A percentile compares a stretch with the other conserved stretches of the same genome.
Conservation (phyloP, 495 filamentous ascomycete species). For the Pyrenula massariospora region DNA sequence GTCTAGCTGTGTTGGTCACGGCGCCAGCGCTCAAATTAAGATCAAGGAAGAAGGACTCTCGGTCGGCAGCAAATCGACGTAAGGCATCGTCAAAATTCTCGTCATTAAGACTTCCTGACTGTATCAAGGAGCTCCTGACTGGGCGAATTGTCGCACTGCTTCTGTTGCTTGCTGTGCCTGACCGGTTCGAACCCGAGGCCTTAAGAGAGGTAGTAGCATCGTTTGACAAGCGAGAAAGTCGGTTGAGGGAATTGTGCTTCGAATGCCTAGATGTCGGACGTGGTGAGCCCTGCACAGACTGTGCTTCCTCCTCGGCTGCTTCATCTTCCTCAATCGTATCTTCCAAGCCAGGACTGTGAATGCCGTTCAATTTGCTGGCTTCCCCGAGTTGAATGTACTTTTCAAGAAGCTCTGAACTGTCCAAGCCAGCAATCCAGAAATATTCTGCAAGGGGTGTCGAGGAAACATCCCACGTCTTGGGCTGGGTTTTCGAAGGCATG, state of each 20-base stretch:
- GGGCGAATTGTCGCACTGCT: constrained; percentile 79
- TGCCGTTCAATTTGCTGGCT: constrained; percentile 34
- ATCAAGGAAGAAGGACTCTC: constrained; percentile 89
- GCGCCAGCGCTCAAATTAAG: constrained; percentile 81
- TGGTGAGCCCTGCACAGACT: constrained; percentile 22
- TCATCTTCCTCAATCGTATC: constrained; percentile 76
- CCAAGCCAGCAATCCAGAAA: constrained; percentile 96
- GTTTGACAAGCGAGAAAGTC: constrained; percentile 51
- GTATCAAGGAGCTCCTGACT: constrained; percentile 25
- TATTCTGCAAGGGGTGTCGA: constrained; percentile 88
- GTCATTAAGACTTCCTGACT: constrained; percentile 35
- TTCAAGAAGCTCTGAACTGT: constrained; percentile 46
- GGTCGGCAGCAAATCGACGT: constrained; percentile 84
- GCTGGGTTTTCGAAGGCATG: not conserved
- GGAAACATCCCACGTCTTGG: constrained; percentile 23
- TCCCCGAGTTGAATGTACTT: constrained; percentile 36
- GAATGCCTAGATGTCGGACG: constrained; percentile 47
- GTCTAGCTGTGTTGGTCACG: constrained; percentile 54
- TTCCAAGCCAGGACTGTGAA: constrained; percentile 44
- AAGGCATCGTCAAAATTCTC: constrained; percentile 90
- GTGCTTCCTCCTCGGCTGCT: constrained; percentile 44
- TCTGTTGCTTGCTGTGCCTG: constrained; percentile 66
- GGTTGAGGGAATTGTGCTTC: constrained; percentile 54
- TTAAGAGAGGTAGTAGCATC: constrained; percentile 54
- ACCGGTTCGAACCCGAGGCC: constrained; percentile 42